Evolutionary conservation across 75 land plant genomes (phyloP).

Genomic region (Adiantum capillusveneris): DNA sequence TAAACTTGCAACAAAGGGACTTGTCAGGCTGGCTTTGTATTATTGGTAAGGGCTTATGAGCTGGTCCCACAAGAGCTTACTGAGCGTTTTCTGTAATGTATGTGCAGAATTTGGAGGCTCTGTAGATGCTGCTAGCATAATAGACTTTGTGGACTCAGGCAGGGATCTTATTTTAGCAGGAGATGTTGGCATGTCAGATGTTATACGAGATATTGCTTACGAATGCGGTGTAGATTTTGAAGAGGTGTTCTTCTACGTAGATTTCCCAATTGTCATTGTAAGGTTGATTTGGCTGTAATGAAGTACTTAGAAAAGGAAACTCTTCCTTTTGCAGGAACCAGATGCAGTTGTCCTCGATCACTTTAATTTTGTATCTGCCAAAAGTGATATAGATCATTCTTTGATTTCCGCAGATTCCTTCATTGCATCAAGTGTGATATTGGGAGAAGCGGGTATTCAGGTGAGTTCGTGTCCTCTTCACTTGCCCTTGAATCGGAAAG

Average conservation of each 20-base stretch:
- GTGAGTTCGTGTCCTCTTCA: too few relatives aligned
- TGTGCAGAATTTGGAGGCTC: slow-evolving; percentile 83
- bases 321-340: slow-evolving; percentile 49
- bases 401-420: slow-evolving; percentile 62
- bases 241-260: slow-evolving; percentile 43
- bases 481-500: too few relatives aligned
- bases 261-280: too few relatives aligned
- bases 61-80: too few relatives aligned
- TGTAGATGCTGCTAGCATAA: slow-evolving; percentile 41
- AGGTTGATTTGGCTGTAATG: too few relatives aligned
- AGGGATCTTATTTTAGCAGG: slow-evolving; percentile 85
- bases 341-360: slow-evolving; percentile 87
- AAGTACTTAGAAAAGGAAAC: too few relatives aligned
- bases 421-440: slow-evolving; percentile 59
- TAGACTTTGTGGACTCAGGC: slow-evolving; percentile 90
- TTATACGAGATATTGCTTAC: slow-evolving; percentile 72
- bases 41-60: too few relatives aligned
- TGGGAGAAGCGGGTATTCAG: slow-evolving; percentile 68
- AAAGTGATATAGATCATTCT: slow-evolving; percentile 65
- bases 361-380: slow-evolving; percentile 60
- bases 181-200: slow-evolving; percentile 59
- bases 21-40: too few relatives aligned
- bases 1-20: too few relatives aligned
- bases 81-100: too few relatives aligned
- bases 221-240: slow-evolving; percentile 97